Percentiles rank a stretch among this genome's conserved stretches.
Conservation (phyloP, 2,329 filamentous ascomycete genomes). For the Aureobasidium namibiae region DNA sequence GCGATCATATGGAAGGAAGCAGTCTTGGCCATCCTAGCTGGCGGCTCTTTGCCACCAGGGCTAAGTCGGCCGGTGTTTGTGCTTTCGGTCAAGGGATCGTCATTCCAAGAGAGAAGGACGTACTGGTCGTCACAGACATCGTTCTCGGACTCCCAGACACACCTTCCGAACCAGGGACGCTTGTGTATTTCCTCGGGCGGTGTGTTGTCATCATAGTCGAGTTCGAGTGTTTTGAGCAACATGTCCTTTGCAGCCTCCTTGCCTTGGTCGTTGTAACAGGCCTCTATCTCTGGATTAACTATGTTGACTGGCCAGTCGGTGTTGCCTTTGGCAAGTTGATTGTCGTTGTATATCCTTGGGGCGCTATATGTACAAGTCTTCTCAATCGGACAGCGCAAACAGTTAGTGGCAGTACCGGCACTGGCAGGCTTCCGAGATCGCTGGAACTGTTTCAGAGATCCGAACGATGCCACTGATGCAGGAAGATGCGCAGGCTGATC, state of each 20-base stretch:
- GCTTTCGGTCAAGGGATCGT: slow-evolving; percentile 43
- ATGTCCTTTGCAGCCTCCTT: slow-evolving; percentile 42
- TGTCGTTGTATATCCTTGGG: slow-evolving; percentile 69
- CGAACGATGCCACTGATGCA: slow-evolving; percentile 64
- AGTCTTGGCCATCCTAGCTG: slow-evolving; percentile 61
- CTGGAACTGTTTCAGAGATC: slow-evolving; percentile 70
- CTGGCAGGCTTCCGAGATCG: slow-evolving; percentile 63
- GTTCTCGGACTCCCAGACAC: slow-evolving; percentile 89
- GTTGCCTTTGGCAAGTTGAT: slow-evolving; percentile 58
- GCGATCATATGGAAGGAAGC: slow-evolving; percentile 93
- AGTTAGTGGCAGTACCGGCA: slow-evolving; percentile 77
- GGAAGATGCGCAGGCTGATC: slow-evolving; percentile 60
- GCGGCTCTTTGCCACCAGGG: not conserved
- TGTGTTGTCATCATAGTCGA: slow-evolving; percentile 49
- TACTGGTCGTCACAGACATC: slow-evolving; percentile 89
- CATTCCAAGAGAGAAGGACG: slow-evolving; percentile 82
- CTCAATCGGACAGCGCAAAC: slow-evolving; percentile 69
- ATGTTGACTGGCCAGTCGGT: slow-evolving; percentile 77
- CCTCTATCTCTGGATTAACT: slow-evolving; percentile 87
- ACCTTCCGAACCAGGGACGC: slow-evolving; percentile 76
- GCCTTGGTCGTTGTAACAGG: slow-evolving; percentile 46
- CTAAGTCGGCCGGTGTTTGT: not conserved
- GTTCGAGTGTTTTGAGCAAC: slow-evolving; percentile 39
- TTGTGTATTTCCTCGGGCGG: slow-evolving; percentile 40
- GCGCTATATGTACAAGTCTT: slow-evolving; percentile 76